phyloP scores from a whole-genome alignment of 805 yeast species.

The Wickerhamiella slavikovae region DNA sequence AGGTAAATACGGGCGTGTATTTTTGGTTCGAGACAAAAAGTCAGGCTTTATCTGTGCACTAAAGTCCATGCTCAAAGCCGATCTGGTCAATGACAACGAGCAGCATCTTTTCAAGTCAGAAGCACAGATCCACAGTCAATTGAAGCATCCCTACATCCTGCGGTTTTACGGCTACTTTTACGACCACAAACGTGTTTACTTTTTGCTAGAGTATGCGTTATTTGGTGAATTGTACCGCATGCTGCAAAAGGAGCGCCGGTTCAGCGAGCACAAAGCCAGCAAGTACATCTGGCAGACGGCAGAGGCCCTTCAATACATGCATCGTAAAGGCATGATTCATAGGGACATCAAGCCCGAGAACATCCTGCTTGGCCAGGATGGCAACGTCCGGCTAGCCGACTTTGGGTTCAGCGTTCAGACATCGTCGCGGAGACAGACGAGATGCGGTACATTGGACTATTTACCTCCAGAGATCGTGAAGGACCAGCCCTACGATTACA shows the following conservation, averaged over 20 bases:
- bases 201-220: slow-evolving; percentile 66
- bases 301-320: slow-evolving; percentile 56
- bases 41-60: slow-evolving; percentile 74
- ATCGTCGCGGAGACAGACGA: slow-evolving; percentile 42
- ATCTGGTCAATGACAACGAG: slow-evolving; percentile 49
- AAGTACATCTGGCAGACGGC: slow-evolving; percentile 65
- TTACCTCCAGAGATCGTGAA: slow-evolving; percentile 92
- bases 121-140: slow-evolving; percentile 68
- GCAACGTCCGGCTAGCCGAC: slow-evolving; percentile 68
- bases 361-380: slow-evolving; percentile 55
- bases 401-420: slow-evolving; percentile 90
- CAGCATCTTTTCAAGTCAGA: slow-evolving; percentile 79
- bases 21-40: slow-evolving; percentile 58
- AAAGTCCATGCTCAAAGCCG: slow-evolving; percentile 76
- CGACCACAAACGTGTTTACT: slow-evolving; percentile 59
- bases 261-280: slow-evolving; percentile 55
- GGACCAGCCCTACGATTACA: slow-evolving; percentile 52
- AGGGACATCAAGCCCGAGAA: slow-evolving; percentile 92
- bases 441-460: slow-evolving; percentile 91
- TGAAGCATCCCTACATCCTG: slow-evolving; percentile 60
- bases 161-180: slow-evolving; percentile 70
- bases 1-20: slow-evolving; percentile 86
- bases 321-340: slow-evolving; percentile 63
- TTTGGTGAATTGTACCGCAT: slow-evolving; percentile 72
- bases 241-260: slow-evolving; percentile 42